Base-by-base conservation (phyloP, 2,329 filamentous ascomycete genomes). In the Bipolaris victoriae region DNA sequence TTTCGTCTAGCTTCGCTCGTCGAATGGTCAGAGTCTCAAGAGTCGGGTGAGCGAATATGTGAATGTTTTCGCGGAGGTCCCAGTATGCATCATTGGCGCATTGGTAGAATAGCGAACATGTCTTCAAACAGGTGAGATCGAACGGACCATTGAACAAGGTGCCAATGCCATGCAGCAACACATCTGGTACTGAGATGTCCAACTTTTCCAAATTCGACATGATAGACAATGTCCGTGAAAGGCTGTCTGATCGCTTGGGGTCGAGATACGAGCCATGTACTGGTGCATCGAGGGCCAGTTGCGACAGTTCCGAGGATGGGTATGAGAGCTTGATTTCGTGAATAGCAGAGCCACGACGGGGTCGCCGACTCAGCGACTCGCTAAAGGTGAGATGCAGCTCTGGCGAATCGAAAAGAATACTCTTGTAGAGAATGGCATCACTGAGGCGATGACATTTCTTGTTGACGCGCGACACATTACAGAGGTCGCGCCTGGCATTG, bases 41-140 rank as follows among this genome's bases (percentile, higher is more conserved):
- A 1, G 65, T 65, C 1, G 71, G 71, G 44, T 73, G 71, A 1
- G 69, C 68, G 39, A 73, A 73, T n/a, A 73, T 71, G 54, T 73
- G 71, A 29, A 73, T 73, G 55, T 73, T 73, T 50, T 73, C 71
- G 51, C 69, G 66, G 1, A 73, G 62, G 50, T 73, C 69, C 71
- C 71, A 73, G 54, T 73, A 73, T 3, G 61, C 65, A 39, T 72
- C 67, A 31, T 72, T 65, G 45, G 70, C 59, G 54, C 67, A 70
- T 57, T 73, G 69, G 52, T 73, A 73, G 50, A 72, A 73, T 40
- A 73, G 40, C 24, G 63, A 68, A 43, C 71, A 73, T 5, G 61
- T 62, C 49, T 73, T 73, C 22, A 73, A 64, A 39, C 69, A 73
- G 15, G 71, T 64, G 16, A 73, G 63, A 33, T 73, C 71, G 55